Percentiles rank a stretch among this genome's conserved stretches.
phyloP scores from a whole-genome alignment of 805 yeast genomes.

The Candida nemodendra region DNA sequence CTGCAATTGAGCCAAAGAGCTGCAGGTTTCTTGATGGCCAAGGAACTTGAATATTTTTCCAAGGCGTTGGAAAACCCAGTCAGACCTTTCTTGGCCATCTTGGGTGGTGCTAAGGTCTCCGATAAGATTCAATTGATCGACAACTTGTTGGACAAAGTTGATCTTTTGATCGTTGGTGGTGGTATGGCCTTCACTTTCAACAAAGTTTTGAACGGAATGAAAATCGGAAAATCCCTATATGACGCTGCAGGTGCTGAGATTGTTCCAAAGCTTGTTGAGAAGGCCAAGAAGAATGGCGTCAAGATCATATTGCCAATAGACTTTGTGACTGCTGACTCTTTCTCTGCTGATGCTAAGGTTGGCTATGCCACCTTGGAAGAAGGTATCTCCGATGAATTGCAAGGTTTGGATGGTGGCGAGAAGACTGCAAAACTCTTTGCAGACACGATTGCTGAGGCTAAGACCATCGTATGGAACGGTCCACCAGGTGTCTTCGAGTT shows the following conservation, averaged over 20 bases:
- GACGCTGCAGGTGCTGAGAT: constrained; percentile 95
- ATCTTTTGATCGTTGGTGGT: constrained; percentile 94
- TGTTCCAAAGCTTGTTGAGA: constrained; percentile 86
- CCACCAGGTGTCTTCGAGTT: constrained; percentile 99
- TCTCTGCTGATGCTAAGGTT: constrained; percentile 85
- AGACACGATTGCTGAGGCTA: constrained; percentile 83
- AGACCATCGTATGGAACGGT: constrained; percentile 99
- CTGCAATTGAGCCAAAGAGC: constrained; percentile 94
- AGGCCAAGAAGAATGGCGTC: constrained; percentile 95
- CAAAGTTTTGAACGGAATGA: constrained; percentile 81
- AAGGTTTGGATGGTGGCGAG: constrained; percentile 96
- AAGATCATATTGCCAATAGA: constrained; percentile 93
- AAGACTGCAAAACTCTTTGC: constrained; percentile 78
- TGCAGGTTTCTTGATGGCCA: constrained; percentile 97
- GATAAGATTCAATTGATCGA: constrained; percentile 98
- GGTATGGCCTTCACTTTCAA: constrained; percentile 99
- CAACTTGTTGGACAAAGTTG: constrained; percentile 94
- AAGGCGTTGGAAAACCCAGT: constrained; percentile 97
- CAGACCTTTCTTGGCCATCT: constrained; percentile 97
- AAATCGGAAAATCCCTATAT: constrained; percentile 88
- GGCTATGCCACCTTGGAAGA: constrained; percentile 82
- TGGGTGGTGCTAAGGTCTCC: constrained; percentile 99
- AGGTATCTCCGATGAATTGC: constrained; percentile 94
- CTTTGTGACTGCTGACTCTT: constrained; percentile 92
- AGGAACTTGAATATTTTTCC: constrained; percentile 96